Evolutionary conservation across 2,329 filamentous ascomycete genomes (phyloP).

Genomic region (Claviceps maximensis): DNA sequence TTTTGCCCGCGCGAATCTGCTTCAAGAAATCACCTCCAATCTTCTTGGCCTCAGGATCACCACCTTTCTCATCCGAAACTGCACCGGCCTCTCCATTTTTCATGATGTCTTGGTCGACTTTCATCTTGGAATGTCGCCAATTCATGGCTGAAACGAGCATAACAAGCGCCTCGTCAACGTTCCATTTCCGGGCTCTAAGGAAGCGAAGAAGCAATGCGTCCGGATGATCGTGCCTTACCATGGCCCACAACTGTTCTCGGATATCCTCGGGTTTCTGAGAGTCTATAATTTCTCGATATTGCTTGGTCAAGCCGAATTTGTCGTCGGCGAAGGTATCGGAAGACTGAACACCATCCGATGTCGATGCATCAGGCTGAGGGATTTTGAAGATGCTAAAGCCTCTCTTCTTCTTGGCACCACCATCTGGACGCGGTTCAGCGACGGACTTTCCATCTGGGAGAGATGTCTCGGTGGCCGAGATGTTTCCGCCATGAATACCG

Average conservation of each 20-base stretch:
- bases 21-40: slow-evolving; percentile 62
- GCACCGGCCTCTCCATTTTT: slow-evolving; percentile 57
- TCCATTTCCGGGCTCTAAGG: slow-evolving; percentile 85
- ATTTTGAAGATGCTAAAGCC: slow-evolving; percentile 51
- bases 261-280: slow-evolving; percentile 67
- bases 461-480: slow-evolving; percentile 11
- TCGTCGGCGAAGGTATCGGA: slow-evolving; percentile 53
- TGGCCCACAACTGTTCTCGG: slow-evolving; percentile 72
- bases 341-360: slow-evolving; percentile 19
- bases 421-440: slow-evolving; percentile 26
- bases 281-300: slow-evolving; percentile 70
- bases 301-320: slow-evolving; percentile 83
- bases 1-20: slow-evolving; percentile 84
- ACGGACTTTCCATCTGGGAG: background rate
- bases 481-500: slow-evolving; percentile 34
- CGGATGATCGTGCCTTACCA: slow-evolving; percentile 92
- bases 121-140: slow-evolving; percentile 73
- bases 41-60: slow-evolving; percentile 50
- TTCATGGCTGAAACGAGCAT: slow-evolving; percentile 93
- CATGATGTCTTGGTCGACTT: slow-evolving; percentile 84
- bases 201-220: slow-evolving; percentile 75
- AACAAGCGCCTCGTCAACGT: slow-evolving; percentile 79
- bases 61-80: slow-evolving; percentile 41
- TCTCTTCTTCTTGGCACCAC: slow-evolving; percentile 66
- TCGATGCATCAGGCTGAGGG: slow-evolving; percentile 19